Base-by-base conservation (phyloP, 1,139 yeast species). In the Yamadazyma siamensis region DNA sequence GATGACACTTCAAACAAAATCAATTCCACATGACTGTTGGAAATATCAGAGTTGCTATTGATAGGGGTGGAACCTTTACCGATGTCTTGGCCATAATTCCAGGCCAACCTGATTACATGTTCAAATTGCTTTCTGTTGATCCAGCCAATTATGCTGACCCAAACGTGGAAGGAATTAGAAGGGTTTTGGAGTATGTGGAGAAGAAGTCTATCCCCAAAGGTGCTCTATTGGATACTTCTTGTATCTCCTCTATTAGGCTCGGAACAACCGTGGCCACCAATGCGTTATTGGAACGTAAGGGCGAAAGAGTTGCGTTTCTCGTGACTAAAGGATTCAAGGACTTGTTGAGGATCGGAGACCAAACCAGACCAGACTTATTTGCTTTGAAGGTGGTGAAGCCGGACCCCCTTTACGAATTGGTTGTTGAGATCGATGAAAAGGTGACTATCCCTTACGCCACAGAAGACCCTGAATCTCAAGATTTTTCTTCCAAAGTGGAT, bases 251-350 rank as follows among this genome's bases (percentile, higher is more conserved):
- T 24, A 72, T 83, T 27, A 65, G 89, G 36, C 75, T 83, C 76
- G 94, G 94, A 8, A 83, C 94, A 2, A 83, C 94, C 0, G 83
- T 83, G 11, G 94, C 91, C 1, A 83, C 91, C 1, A 77, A 77
- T 49, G 88, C 89, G 3, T 61, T 83, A 15, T 58, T 79, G 32
- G 86, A 79, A 44, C 64, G 87, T 33, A 77, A 78, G 43, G 87
- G 87, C 27, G 79, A 75, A 33, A 53, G 75, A 13, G 74, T 77
- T 35, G 86, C 82, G 2, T 60, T 79, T 33, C 43, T 79, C 4
- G 77, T 78, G 5, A 77, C 86, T 8, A 71, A 71, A 40, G 87
- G 86, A 0, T 79, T 78, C 52, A 65, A 65, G 31, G 86, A 83
- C 48, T 63, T 78, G 25, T 55, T 83, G 24, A 54, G 65, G 10